These are phyloP conservation scores for Dipteronia dyeriana DNA, from an alignment of 345 rosid species.

Conservation along the genomic window DNA sequence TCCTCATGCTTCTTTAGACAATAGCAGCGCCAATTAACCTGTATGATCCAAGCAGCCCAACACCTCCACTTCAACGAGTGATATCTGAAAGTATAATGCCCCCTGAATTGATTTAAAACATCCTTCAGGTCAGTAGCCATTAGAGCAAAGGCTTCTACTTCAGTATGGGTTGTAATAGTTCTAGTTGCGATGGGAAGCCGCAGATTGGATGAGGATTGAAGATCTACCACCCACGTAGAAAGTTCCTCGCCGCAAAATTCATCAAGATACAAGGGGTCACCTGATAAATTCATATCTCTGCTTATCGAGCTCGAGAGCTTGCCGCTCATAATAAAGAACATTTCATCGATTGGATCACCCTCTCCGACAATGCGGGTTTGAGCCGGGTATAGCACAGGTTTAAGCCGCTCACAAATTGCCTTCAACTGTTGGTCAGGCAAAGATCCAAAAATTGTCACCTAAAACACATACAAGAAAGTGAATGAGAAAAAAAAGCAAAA, in stretches of 20 bases:
- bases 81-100: constrained; percentile 26
- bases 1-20: constrained; percentile 26
- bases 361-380: neutral
- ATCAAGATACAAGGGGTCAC: neutral
- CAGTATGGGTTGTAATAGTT: neutral
- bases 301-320: neutral
- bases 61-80: constrained; percentile 48
- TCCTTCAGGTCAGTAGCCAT: neutral
- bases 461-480: neutral
- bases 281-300: too few species aligned
- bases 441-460: neutral
- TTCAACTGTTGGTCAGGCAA: neutral
- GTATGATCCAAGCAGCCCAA: constrained; percentile 7
- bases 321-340: neutral
- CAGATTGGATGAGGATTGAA: neutral
- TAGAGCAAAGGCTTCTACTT: neutral
- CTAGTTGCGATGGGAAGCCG: neutral
- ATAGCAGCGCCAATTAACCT: neutral
- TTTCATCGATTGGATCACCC: neutral
- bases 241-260: neutral
- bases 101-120: neutral
- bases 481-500: too few species aligned
- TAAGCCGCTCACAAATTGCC: neutral
- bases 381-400: neutral
- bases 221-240: neutral